These are phyloP conservation scores for Aspergillus calidoustus DNA, from an alignment of 2,329 filamentous ascomycete species.

Conservation along the genomic window DNA sequence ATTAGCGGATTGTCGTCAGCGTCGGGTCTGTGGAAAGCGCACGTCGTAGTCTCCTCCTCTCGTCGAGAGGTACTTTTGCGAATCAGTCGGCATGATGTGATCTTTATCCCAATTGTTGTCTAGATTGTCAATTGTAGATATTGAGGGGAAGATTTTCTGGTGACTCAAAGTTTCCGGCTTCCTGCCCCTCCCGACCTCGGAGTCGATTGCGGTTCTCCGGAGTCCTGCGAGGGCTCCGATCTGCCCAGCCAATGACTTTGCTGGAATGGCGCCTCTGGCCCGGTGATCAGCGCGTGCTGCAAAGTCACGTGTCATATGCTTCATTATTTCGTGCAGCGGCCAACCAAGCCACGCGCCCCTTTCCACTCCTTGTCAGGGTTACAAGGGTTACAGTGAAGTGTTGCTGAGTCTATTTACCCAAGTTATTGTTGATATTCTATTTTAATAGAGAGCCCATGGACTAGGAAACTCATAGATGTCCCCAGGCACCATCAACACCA, in stretches of 20 bases:
- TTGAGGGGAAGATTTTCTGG: neutral
- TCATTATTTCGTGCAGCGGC: neutral
- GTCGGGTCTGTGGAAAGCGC: conserved; percentile 32
- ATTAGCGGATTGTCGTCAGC: neutral
- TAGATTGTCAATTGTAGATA: neutral
- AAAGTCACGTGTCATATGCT: neutral
- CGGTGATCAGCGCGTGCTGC: neutral
- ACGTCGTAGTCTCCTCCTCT: conserved; percentile 67
- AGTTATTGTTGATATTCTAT: neutral
- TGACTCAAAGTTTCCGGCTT: neutral
- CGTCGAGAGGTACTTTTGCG: conserved; percentile 66
- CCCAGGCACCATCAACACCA: conserved; percentile 28
- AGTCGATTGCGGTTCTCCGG: neutral
- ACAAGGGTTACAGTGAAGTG: neutral
- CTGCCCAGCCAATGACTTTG: neutral
- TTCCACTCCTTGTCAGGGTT: neutral
- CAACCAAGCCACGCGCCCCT: neutral
- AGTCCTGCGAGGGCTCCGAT: neutral
- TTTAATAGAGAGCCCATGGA: neutral
- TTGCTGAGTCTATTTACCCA: neutral
- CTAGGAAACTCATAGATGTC: neutral
- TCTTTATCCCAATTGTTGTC: neutral
- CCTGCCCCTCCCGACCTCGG: neutral
- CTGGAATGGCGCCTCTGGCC: neutral
- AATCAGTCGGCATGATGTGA: conserved; percentile 33